phyloP scores from a whole-genome alignment of 805 yeast genomes.

The Candida fluviatilis region DNA sequence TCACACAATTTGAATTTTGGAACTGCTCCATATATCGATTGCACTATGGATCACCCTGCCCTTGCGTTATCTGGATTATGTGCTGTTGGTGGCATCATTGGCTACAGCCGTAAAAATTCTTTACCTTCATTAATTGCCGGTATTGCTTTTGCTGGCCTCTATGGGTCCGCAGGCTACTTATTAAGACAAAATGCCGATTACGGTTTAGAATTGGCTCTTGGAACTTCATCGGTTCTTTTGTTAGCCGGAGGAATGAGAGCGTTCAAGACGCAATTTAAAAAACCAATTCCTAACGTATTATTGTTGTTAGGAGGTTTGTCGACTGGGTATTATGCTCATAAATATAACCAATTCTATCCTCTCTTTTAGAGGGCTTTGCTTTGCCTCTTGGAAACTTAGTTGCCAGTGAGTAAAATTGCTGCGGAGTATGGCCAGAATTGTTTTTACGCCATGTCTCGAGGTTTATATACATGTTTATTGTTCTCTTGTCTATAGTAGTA shows the following conservation, averaged over 20 bases:
- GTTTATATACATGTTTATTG: background rate
- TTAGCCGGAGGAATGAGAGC: constrained; percentile 75
- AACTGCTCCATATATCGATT: no score
- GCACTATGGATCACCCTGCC: constrained; percentile 69
- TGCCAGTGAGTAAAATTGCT: no score
- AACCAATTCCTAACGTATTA: constrained; percentile 73
- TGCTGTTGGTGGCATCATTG: constrained; percentile 67
- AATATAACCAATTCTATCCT: constrained; percentile 69
- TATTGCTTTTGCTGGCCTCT: constrained; percentile 50
- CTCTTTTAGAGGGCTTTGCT: constrained; percentile 11
- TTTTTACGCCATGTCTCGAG: no score
- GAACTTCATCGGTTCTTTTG: constrained; percentile 60
- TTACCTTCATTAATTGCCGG: constrained; percentile 83
- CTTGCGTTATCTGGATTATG: constrained; percentile 66
- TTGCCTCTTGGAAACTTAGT: no score
- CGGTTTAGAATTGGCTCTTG: constrained; percentile 79
- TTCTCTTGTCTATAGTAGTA: background rate
- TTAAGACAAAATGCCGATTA: constrained; percentile 67
- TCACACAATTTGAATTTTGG: no score
- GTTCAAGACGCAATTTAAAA: constrained; percentile 50
- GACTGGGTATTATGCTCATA: constrained; percentile 64
- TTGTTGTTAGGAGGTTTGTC: constrained; percentile 60
- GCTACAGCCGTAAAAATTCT: constrained; percentile 64
- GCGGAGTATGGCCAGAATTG: no score
- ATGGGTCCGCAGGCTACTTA: constrained; percentile 72